Evolutionary conservation across 75 land plant species (phyloP), one percentile per base, ranked within the genome.

Genomic region (Cupressus sempervirens): DNA sequence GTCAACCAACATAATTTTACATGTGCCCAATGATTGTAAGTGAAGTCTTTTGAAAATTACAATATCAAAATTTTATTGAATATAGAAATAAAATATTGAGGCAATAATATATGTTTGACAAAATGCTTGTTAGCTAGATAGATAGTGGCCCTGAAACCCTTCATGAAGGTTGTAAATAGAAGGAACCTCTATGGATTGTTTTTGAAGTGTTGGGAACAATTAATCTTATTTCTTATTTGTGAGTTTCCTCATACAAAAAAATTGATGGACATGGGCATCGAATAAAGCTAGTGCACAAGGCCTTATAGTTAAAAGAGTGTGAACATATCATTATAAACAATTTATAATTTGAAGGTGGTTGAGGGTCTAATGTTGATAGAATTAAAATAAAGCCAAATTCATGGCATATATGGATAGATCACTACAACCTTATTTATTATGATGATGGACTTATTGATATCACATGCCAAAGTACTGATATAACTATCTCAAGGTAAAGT

Each of bases 361-460:
- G 96, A 77, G 99, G 99, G 38, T 91, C 83, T 80, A 98, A 97
- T 87, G 91, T 95, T 68, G 99, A 98, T 93, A 96, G 89, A 45
- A 96, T 98, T 86, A 98, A 98, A 83, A 93, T 98, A 75, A 98
- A 98, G 82, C 99, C 99, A 20, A 91, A 93, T 6, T 92, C 96
- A 20, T 93, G 86, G 86, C 94, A 98, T 56, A 94, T 98, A 67
- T 98, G 99, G 99, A 95, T 98, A 46, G 99, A 98, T 83, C 95
- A 97, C 20, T 98, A 98, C 87, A 92, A 91, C 65, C 90, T 98
- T 14, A 84, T 89, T 68, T 95, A 94, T 88, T 98, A 89, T 86
- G 98, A 94, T 91, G 98, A 98, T 94, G 99, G 99, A 2, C 86
- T 97, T 52, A 96, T 98, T 67, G 99, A 98, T 87, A 98, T 96